Conservation (phyloP, 805 yeast species). For the Zygosaccharomyces rouxii region DNA sequence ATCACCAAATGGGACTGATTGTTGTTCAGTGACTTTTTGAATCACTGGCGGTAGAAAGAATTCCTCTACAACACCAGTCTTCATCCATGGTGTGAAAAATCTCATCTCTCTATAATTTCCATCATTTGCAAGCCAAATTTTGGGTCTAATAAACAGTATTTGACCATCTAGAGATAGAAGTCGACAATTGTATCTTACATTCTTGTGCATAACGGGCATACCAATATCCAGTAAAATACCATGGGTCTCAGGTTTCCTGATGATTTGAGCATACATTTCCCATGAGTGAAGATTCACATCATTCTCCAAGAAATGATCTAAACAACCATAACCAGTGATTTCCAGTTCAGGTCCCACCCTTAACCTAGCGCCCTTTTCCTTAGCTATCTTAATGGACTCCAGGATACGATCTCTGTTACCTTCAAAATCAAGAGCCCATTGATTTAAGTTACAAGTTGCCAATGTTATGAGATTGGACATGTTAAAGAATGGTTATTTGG, state of each 20-base stretch:
- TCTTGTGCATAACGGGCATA: conserved; percentile 86
- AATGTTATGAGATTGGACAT: conserved; percentile 89
- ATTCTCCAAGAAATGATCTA: conserved; percentile 89
- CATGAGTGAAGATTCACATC: conserved; percentile 87
- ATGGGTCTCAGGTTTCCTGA: conserved; percentile 60
- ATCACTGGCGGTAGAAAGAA: conserved; percentile 69
- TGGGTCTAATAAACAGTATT: conserved; percentile 85
- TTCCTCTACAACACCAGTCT: conserved; percentile 69
- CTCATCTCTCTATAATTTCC: conserved; percentile 99
- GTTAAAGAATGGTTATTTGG: not conserved
- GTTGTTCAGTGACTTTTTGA: conserved; percentile 61
- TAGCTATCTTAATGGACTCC: conserved; percentile 74
- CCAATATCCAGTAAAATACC: conserved; percentile 88
- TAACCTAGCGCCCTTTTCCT: conserved; percentile 65
- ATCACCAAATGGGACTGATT: conserved; percentile 78
- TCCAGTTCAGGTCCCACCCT: conserved; percentile 98
- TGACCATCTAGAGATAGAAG: conserved; percentile 73
- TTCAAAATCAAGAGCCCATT: conserved; percentile 98
- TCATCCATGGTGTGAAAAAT: conserved; percentile 91
- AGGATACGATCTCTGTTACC: conserved; percentile 92
- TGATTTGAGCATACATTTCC: conserved; percentile 85
- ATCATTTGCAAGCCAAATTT: conserved; percentile 89
- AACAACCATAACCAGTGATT: conserved; percentile 88
- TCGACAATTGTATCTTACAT: conserved; percentile 88
- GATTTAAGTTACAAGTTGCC: conserved; percentile 92